Base-by-base conservation (phyloP, 139 green algal genomes). In the Ettlia oleoabundans region DNA sequence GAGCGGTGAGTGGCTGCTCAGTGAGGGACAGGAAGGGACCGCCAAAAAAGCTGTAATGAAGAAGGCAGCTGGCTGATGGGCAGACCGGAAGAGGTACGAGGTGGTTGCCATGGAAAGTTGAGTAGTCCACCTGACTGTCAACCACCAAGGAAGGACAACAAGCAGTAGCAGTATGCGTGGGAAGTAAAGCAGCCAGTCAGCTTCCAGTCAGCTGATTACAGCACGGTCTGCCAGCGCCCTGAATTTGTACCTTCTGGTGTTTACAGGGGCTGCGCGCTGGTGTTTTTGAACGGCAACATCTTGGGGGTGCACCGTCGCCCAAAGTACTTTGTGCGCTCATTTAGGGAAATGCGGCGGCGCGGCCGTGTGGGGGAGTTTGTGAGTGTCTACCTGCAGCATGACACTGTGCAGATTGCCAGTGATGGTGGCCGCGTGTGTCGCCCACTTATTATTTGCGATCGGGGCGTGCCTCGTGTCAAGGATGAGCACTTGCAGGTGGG, bases 391-490 rank as follows among this genome's bases (percentile, higher is more conserved):
- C 64, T 94, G 73, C 84, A 92, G 70, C 76, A 89, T 53, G 73
- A 81, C 67, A 82, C 61, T 26, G 84, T 95, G 26, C 85, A 96
- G 63, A 90, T 98, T 28, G 93, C 93, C 5, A 92, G 86, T 40
- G 96, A 98, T 78, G 95, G 94, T 40, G 97, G 96, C 7, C 89
- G 97, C 5, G 96, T 99, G 75, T 99, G 97, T 87, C 89, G 97
- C 6, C 97, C 97, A 26, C 90, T 99, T 65, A 98, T 99, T 89
- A 98, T 99, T 80, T 97, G 95, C 79, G 94, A 98, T 87, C 52
- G 67, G 7, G 97, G 97, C 15, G 89, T 94, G 73, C 94, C 96
- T 7, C 85, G 93, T 1, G 93, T 99, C 18, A 97, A 74, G 15
- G 78, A 92, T 24, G 88, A 92, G 62, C 95, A 98, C 82, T 84